Evolutionary conservation across 2,329 filamentous ascomycete genomes (phyloP).

Genomic region (Pseudogymnoascus sp.): DNA sequence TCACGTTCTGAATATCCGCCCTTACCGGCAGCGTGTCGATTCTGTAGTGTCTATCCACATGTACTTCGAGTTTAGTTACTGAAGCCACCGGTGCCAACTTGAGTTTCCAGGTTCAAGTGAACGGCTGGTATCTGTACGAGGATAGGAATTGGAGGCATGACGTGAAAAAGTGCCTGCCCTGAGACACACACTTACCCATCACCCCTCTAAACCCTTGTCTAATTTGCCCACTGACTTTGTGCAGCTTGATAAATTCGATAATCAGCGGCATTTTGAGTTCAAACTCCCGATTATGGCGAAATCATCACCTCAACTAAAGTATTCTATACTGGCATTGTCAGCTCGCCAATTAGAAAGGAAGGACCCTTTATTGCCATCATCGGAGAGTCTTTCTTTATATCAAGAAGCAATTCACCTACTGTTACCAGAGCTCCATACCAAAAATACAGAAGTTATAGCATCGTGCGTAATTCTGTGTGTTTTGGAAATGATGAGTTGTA

Average conservation of each 20-base stretch:
- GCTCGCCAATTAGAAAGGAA: constrained; percentile 43
- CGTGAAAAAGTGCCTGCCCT: too few relatives aligned
- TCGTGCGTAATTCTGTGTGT: constrained; percentile 46
- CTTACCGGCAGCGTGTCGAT: too few relatives aligned
- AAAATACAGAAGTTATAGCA: constrained; percentile 41
- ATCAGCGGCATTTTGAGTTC: constrained; percentile 38
- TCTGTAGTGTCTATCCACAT: too few relatives aligned
- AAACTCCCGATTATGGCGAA: constrained; percentile 39
- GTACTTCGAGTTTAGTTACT: too few relatives aligned
- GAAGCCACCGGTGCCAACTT: too few relatives aligned
- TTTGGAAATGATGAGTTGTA: constrained; percentile 44
- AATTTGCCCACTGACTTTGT: neutral
- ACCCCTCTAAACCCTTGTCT: too few relatives aligned
- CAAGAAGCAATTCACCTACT: constrained; percentile 43
- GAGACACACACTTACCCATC: too few relatives aligned
- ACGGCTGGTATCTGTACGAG: too few relatives aligned
- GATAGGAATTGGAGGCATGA: too few relatives aligned
- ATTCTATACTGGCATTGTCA: constrained; percentile 42
- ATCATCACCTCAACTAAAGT: constrained; percentile 35
- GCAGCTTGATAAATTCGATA: constrained; percentile 45
- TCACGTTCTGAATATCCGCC: too few relatives aligned
- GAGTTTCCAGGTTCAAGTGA: too few relatives aligned
- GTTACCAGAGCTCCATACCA: constrained; percentile 38
- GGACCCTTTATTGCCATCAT: constrained; percentile 30
- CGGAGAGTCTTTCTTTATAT: constrained; percentile 39